Conservation (phyloP, 176 grass and related monocot genomes). For the Oryza officinalis region DNA sequence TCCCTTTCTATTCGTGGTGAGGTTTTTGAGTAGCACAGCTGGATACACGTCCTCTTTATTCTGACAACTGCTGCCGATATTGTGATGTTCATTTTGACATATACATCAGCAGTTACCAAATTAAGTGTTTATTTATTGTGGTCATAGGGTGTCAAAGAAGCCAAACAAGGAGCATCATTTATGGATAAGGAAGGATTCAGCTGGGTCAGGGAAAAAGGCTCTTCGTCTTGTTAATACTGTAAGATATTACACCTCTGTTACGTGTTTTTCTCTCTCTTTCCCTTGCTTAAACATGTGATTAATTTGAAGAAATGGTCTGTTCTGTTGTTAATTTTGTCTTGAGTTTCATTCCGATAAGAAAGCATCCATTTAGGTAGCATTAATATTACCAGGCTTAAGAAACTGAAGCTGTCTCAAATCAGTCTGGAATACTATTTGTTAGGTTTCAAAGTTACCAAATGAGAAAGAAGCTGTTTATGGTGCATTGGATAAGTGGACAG, state of each 20-base stretch:
- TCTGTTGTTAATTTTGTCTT: not conserved
- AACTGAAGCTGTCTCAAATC: slow-evolving; percentile 40
- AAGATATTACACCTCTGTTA: slow-evolving; percentile 34
- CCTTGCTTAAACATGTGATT: not conserved
- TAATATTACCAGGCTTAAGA: slow-evolving; percentile 15
- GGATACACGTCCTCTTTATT: not conserved
- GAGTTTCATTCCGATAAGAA: not conserved
- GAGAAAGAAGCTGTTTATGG: slow-evolving; percentile 78
- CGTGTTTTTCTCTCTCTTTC: not conserved
- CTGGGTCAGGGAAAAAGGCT: slow-evolving; percentile 75
- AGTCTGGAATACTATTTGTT: slow-evolving; percentile 50
- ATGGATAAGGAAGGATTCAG: slow-evolving; percentile 86
- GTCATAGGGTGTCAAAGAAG: slow-evolving; percentile 60
- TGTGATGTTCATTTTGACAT: slow-evolving; percentile 3
- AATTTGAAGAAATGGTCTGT: not conserved
- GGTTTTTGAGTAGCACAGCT: not conserved
- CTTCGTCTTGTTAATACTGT: slow-evolving; percentile 73
- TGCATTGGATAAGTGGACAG: slow-evolving; percentile 85
- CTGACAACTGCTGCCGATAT: not conserved
- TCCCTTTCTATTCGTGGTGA: not conserved
- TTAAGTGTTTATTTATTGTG: slow-evolving; percentile 34
- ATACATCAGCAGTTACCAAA: not conserved
- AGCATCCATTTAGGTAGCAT: not conserved
- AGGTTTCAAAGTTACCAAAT: slow-evolving; percentile 77
- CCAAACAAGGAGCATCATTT: slow-evolving; percentile 75